Base-by-base conservation (phyloP, 805 yeast species). In the Spathaspora gorwiae region DNA sequence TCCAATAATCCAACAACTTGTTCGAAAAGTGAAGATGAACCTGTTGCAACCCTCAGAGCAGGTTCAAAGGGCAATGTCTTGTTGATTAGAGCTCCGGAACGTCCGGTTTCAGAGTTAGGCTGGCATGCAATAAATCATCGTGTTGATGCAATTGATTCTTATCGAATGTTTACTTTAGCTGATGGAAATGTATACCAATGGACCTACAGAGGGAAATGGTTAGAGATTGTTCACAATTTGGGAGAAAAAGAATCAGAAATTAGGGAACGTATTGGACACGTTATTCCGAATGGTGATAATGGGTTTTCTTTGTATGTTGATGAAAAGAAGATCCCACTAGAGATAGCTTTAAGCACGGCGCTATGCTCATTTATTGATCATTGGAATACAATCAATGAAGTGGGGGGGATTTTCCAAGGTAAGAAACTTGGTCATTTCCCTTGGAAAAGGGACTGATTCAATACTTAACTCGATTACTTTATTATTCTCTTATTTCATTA, bases 161-260 rank as follows among this genome's bases (percentile, higher is more conserved):
- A 81, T 59, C 68, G 86, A 53, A 68, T 77, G 69, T 82, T 82
- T 59, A 75, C 76, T 36, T 66, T 82, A 40, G 72, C 81, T 3
- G 83, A 81, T 56, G 87, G 87, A 8, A 53, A 58, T 40, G 76
- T 78, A 5, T 81, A 80, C 54, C 87, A 82, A 54, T 82, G 87
- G 87, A 80, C 87, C 5, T 72, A 74, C 30, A 70, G 70, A 42
- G 85, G 84, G 14, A 76, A 72, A 51, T 79, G 69, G 61, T 64
- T 82, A 42, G 87, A 82, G 58, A 68, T 67, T 48, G 83, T 81
- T 26, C 66, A 63, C 39, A 81, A 82, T 52, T 57, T 75, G 11
- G 87, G 87, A 9, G 84, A 82, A 56, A 79, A 78, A 59, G 85
- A 80, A 51, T 70, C 79, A 19, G 87, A 81, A 57, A 70, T 83